These are phyloP conservation scores for Fusarium ramigenum DNA, from an alignment of 2,329 filamentous ascomycete genomes.

Conservation along the genomic window DNA sequence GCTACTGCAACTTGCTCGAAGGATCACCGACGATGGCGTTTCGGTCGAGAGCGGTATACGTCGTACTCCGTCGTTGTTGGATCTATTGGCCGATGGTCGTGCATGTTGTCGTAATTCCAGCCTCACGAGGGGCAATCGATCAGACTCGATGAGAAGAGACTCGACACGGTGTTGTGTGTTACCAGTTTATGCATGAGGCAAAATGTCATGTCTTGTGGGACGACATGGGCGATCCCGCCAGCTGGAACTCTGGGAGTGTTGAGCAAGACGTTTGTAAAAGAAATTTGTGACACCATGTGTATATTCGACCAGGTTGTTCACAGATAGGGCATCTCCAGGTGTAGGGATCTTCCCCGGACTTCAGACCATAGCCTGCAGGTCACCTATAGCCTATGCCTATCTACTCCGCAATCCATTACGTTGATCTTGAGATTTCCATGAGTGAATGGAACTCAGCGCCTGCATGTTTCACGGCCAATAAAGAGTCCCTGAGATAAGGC, in stretches of 20 bases:
- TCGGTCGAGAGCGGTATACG: conserved; percentile 11
- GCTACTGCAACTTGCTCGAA: conserved; percentile 26
- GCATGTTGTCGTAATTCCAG: conserved; percentile 3
- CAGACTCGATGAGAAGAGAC: background rate
- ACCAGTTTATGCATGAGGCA: conserved; percentile 29
- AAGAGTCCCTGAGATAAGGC: conserved; percentile 32
- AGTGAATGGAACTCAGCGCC: conserved; percentile 13
- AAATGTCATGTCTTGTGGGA: conserved; percentile 1
- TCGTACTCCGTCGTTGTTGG: background rate
- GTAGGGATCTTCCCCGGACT: conserved; percentile 16
- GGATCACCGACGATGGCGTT: conserved; percentile 12
- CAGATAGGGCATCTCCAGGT: background rate
- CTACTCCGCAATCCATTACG: conserved; percentile 32
- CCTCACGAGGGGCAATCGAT: conserved; percentile 1
- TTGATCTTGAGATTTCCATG: conserved; percentile 31
- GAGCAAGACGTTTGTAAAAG: background rate
- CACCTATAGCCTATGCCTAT: conserved; percentile 1
- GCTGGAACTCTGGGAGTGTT: background rate
- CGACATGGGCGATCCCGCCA: conserved; percentile 7
- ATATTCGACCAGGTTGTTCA: background rate
- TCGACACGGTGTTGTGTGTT: conserved; percentile 4
- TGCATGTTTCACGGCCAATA: conserved; percentile 19
- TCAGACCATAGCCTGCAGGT: background rate
- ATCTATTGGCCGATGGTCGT: background rate
- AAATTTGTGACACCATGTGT: conserved; percentile 8